Evolutionary conservation across 257 asterid species (phyloP).

Genomic region (Nicotiana knightiana): DNA sequence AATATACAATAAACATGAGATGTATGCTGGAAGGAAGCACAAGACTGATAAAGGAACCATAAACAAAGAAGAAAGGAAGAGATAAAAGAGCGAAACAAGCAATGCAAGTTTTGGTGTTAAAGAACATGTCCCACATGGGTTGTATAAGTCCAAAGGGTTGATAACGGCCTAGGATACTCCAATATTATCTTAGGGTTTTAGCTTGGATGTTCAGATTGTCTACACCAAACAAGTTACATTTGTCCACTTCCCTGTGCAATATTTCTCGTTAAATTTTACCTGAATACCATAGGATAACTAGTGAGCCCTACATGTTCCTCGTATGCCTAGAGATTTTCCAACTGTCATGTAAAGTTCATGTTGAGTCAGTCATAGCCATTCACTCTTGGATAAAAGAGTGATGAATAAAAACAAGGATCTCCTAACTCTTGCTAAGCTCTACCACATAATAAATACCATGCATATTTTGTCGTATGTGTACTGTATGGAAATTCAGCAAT

Average conservation of each 20-base stretch:
- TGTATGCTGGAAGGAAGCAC: background rate
- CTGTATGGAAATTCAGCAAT: slow-evolving; percentile 21
- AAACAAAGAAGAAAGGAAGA: background rate
- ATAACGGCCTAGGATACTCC: background rate
- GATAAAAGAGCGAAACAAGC: background rate
- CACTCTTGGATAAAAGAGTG: background rate
- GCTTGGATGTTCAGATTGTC: background rate
- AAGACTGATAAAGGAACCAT: background rate
- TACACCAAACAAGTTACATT: background rate
- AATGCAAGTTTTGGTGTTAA: background rate
- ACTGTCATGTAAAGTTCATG: background rate
- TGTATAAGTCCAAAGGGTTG: background rate
- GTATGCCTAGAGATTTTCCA: background rate
- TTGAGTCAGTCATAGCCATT: background rate
- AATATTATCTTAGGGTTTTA: background rate
- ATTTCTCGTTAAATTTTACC: background rate
- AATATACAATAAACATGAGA: background rate
- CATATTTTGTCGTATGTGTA: background rate
- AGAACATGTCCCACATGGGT: background rate
- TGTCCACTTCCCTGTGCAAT: background rate
- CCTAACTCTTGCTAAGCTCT: background rate
- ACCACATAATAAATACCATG: background rate
- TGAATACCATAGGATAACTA: background rate
- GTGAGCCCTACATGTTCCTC: background rate
- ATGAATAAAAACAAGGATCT: background rate